Percentiles rank a stretch among this genome's conserved stretches.
Evolutionary conservation across 1,284 basidiomycete genomes (phyloP).

Genomic region (Rhodotorula sp.): DNA sequence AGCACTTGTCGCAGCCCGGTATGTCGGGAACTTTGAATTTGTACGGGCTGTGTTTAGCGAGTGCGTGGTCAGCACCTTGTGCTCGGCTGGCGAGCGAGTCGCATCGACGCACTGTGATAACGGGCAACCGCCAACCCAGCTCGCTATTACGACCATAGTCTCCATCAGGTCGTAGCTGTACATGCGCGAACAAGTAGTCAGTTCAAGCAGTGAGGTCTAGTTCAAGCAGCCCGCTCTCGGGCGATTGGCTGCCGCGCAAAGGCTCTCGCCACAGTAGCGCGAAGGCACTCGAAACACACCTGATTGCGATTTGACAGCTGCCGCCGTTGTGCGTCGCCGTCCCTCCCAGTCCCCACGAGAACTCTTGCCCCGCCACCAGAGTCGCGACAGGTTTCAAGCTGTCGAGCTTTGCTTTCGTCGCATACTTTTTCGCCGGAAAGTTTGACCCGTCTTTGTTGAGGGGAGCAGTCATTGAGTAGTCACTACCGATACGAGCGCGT

Average conservation of each 20-base stretch:
- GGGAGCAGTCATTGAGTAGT: slow-evolving; percentile 51
- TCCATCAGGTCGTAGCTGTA: slow-evolving; percentile 49
- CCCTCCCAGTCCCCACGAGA: slow-evolving; percentile 18
- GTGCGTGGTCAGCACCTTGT: slow-evolving; percentile 23
- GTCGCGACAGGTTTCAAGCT: slow-evolving; percentile 14
- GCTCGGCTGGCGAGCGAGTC: too few species aligned
- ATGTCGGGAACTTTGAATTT: slow-evolving; percentile 42
- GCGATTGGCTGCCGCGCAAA: background rate
- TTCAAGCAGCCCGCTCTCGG: too few species aligned
- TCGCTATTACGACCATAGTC: slow-evolving; percentile 50
- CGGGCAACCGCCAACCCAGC: slow-evolving; percentile 46
- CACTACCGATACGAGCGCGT: slow-evolving; percentile 10
- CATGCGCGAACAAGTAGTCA: background rate
- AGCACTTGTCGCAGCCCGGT: slow-evolving; percentile 45
- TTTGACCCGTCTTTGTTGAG: slow-evolving; percentile 38
- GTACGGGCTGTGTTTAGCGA: slow-evolving; percentile 43
- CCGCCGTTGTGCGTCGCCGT: slow-evolving; percentile 26
- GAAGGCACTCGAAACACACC: too few species aligned
- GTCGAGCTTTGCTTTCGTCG: slow-evolving; percentile 17
- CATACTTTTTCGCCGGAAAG: slow-evolving; percentile 19
- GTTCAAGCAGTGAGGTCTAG: background rate
- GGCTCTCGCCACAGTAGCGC: too few species aligned
- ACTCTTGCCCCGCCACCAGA: slow-evolving; percentile 21
- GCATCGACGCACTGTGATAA: background rate
- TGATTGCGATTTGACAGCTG: slow-evolving; percentile 20